Percentiles rank a stretch among this genome's conserved stretches.
phyloP scores from a whole-genome alignment of 2,329 filamentous ascomycete species.

The Cryphonectria naterciae region DNA sequence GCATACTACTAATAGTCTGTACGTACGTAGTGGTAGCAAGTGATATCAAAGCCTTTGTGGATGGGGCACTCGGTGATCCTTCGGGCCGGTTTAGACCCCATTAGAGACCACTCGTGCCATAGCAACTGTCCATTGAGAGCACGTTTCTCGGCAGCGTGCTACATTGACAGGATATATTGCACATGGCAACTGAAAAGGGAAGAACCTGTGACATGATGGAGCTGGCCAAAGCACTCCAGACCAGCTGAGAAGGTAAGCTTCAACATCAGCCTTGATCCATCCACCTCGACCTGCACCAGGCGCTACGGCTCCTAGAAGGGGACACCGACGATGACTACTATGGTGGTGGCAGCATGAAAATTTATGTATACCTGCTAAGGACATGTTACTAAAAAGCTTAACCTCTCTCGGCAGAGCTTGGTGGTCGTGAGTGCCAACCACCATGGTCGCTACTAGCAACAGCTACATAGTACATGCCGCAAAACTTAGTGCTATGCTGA shows the following conservation, averaged over 20 bases:
- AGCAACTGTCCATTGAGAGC: constrained; percentile 14
- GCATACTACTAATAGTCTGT: neutral
- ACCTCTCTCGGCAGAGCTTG: neutral
- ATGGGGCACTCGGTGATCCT: constrained; percentile 3
- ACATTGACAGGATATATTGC: constrained; percentile 1
- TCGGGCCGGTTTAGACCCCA: neutral
- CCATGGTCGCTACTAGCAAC: constrained; percentile 1
- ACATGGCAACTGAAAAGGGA: neutral
- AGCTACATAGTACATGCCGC: neutral
- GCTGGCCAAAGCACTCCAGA: neutral
- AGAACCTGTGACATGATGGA: neutral
- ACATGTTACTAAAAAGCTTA: neutral
- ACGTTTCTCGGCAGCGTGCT: constrained; percentile 11
- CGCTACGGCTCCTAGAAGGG: neutral
- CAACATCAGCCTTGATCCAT: neutral
- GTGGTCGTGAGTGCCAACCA: neutral
- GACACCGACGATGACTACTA: neutral
- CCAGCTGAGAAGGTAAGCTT: constrained; percentile 2
- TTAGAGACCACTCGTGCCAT: neutral
- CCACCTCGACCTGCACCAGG: neutral
- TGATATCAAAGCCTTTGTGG: neutral
- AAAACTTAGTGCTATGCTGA: neutral
- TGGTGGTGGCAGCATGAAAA: neutral
- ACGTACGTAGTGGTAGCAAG: neutral
- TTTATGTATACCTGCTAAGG: neutral